Evolutionary conservation across 2,329 filamentous ascomycete species (phyloP).

Genomic region (Coniosporium tulheliwenetii): DNA sequence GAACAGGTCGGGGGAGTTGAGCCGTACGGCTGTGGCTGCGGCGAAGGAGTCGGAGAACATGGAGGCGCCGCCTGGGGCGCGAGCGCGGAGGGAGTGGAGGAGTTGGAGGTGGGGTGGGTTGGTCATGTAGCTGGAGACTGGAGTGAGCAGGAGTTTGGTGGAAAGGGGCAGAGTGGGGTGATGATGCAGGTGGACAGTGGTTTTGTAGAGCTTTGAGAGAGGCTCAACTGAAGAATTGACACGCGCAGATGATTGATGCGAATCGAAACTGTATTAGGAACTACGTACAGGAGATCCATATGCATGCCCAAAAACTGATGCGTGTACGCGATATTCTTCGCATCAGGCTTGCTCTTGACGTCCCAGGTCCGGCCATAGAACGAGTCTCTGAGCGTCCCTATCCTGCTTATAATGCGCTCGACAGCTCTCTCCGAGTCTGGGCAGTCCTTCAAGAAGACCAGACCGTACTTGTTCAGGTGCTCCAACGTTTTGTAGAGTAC

Average conservation of each 20-base stretch:
- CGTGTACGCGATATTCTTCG: constrained; percentile 86
- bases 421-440: constrained; percentile 54
- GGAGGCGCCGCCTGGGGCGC: constrained; percentile 64
- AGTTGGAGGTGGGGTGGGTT: constrained; percentile 71
- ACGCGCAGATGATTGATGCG: no score
- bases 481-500: constrained; percentile 46
- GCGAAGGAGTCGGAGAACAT: constrained; percentile 66
- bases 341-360: constrained; percentile 63
- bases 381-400: constrained; percentile 68
- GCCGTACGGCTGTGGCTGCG: constrained; percentile 33
- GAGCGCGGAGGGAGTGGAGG: constrained; percentile 77
- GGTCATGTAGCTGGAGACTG: constrained; percentile 43
- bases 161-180: no score
- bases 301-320: constrained; percentile 70
- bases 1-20: constrained; percentile 11
- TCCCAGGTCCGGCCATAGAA: constrained; percentile 91
- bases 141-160: no score
- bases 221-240: no score
- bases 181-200: not conserved
- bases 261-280: no score
- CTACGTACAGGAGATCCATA: constrained; percentile 58
- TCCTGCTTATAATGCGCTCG: constrained; percentile 49
- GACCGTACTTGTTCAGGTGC: constrained; percentile 49
- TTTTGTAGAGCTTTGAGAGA: not conserved
- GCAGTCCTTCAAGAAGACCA: constrained; percentile 63